A percentile compares a stretch with the other conserved stretches of the same genome.
These are phyloP conservation scores for Umbelopsis sp. DNA, from an alignment of 192 early-diverging fungal species.

Conservation along the genomic window DNA sequence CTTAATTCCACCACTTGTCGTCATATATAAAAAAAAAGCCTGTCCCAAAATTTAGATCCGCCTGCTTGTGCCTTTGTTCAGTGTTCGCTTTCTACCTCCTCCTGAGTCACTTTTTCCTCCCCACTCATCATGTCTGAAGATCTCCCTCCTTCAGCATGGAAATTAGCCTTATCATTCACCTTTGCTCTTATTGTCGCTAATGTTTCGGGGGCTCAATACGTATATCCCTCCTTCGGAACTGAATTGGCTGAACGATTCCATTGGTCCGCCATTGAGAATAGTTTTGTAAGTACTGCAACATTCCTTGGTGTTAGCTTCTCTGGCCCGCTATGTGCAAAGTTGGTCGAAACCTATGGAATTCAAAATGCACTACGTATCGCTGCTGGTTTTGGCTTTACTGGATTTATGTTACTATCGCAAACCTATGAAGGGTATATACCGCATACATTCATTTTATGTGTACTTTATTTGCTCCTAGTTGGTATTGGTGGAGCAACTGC, in stretches of 20 bases:
- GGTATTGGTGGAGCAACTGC: slow-evolving; percentile 26
- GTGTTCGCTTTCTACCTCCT: too few species aligned
- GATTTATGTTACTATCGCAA: slow-evolving; percentile 30
- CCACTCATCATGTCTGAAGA: background rate
- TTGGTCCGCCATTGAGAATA: slow-evolving; percentile 36
- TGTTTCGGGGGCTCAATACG: slow-evolving; percentile 36
- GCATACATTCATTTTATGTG: slow-evolving; percentile 22
- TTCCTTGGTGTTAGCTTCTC: slow-evolving; percentile 37
- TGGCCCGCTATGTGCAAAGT: slow-evolving; percentile 31
- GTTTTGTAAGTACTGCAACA: slow-evolving; percentile 34
- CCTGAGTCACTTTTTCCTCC: background rate
- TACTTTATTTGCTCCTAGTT: slow-evolving; percentile 26
- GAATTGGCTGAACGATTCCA: slow-evolving; percentile 26
- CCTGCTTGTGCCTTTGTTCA: background rate
- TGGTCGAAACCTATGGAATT: slow-evolving; percentile 25
- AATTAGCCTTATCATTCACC: slow-evolving; percentile 28
- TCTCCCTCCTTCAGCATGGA: slow-evolving; percentile 17
- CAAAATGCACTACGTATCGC: slow-evolving; percentile 17
- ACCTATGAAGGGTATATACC: slow-evolving; percentile 27
- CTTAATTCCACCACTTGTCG: background rate
- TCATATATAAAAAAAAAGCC: slow-evolving; percentile 1
- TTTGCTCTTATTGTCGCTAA: slow-evolving; percentile 30
- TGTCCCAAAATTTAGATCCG: background rate
- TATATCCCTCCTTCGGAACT: slow-evolving; percentile 33
- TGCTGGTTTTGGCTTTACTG: slow-evolving; percentile 22